phyloP scores from a whole-genome alignment of 208 protist genomes.

The Acanthamoeba culbertsoni region DNA sequence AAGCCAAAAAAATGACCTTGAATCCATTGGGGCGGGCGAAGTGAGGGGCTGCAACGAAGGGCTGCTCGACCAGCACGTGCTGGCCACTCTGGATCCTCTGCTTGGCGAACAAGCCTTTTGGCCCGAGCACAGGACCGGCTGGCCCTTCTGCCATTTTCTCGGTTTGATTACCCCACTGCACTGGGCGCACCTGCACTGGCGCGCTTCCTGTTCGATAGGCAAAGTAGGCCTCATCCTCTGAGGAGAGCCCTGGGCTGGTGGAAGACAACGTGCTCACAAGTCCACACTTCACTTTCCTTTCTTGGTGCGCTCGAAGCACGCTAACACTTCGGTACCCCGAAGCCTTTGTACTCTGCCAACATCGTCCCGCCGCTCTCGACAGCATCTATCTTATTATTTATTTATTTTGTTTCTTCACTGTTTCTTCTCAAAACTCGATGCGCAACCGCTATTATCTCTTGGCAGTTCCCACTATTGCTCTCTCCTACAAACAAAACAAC shows the following conservation, averaged over 20 bases:
- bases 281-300: too few species aligned
- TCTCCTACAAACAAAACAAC: too few species aligned
- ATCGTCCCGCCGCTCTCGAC: too few species aligned
- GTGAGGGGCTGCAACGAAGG: slow-evolving; percentile 1
- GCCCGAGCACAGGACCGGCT: neutral
- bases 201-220: neutral
- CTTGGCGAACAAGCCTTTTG: neutral
- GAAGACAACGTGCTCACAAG: too few species aligned
- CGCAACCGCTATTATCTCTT: too few species aligned
- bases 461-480: too few species aligned
- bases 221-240: slow-evolving; percentile 10
- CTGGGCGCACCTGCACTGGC: neutral
- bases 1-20: neutral
- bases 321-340: too few species aligned
- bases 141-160: neutral
- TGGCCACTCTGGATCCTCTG: neutral
- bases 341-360: too few species aligned
- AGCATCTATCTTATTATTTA: too few species aligned
- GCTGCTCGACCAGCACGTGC: neutral
- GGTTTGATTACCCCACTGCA: neutral
- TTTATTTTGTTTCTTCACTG: too few species aligned
- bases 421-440: too few species aligned
- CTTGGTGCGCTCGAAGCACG: too few species aligned
- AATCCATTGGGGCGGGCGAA: neutral
- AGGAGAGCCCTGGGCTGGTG: neutral